phyloP scores from a whole-genome alignment of 2,329 filamentous ascomycete genomes.

The Colletotrichum sojae region DNA sequence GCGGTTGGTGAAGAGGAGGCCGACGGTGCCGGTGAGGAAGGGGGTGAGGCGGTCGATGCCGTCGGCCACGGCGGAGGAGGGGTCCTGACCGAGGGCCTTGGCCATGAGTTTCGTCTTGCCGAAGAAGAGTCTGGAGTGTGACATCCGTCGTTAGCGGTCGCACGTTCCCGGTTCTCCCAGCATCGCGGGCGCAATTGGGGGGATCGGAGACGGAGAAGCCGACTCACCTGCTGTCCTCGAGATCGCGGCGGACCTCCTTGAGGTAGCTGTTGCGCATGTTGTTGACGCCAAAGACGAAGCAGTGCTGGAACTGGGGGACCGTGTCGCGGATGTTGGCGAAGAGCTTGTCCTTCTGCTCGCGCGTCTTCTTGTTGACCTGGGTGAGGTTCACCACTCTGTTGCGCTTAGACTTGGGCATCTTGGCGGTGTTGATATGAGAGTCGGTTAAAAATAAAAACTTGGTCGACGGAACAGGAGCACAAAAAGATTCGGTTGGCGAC shows the following conservation, averaged over 20 bases:
- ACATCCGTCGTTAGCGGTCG: constrained; percentile 7
- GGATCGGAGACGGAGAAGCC: constrained; percentile 1
- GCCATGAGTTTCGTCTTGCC: constrained; percentile 99
- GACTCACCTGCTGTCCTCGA: constrained; percentile 84
- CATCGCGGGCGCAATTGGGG: background rate
- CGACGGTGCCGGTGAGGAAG: constrained; percentile 85
- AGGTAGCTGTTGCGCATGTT: constrained; percentile 99
- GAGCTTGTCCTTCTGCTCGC: constrained; percentile 91
- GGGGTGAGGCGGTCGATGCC: constrained; percentile 79
- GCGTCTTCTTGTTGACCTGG: constrained; percentile 91
- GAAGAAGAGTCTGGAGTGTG: constrained; percentile 83
- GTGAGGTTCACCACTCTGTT: constrained; percentile 90
- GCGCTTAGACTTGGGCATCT: constrained; percentile 97
- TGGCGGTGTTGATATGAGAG: constrained; percentile 46
- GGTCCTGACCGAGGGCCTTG: constrained; percentile 86
- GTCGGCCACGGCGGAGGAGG: constrained; percentile 84
- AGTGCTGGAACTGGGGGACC: constrained; percentile 87
- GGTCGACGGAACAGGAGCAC: background rate
- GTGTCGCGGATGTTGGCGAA: constrained; percentile 90
- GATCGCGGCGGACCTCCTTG: constrained; percentile 89
- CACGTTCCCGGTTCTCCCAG: background rate
- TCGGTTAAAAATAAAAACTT: background rate
- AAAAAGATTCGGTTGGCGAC: background rate
- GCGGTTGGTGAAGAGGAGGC: constrained; percentile 91
- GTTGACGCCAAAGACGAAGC: constrained; percentile 93